Evolutionary conservation across 768 basidiomycete species (phyloP), one percentile per base, ranked within the genome.

Genomic region (Podaxis sp.): DNA sequence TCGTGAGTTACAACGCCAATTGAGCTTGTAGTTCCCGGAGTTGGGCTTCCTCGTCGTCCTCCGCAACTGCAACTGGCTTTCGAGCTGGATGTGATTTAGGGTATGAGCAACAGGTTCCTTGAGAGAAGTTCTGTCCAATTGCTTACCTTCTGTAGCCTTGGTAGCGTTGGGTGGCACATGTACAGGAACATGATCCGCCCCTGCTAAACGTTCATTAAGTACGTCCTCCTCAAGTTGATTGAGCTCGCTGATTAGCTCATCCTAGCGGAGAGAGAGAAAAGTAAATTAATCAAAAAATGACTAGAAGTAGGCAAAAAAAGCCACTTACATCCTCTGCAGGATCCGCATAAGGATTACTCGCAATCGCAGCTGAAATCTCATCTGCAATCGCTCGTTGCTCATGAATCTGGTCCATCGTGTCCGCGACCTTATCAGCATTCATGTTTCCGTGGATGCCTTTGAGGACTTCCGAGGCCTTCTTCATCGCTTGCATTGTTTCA

Each of bases 401-500:
- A 52, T 88, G 84, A 68, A 99, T 91, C 57, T 82, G 79, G 63
- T 87, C 81, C 92, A 99, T 98, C 26, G 90, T 92, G 30, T 84
- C 77, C 69, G 98, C 97, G 62, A 99, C 96, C 75, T 92, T 92
- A 68, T 90, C 88, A 67, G 96, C 84, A 58, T 85, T 97, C 96
- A 97, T 82, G 71, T 87, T 87, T 51, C 88, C 88, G 68, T 99
- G 96, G 59, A 99, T 97, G 53, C 85, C 83, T 76, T 89, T 90
- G 74, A 99, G 84, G 28, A 91, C 97, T 64, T 89, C 87, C 0
- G 95, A 85, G 40, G 92, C 96, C 75, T 92, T 91, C 90, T 95
- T 97, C 93, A 99, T 97, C 28, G 92, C 95, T 22, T 85, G 81
- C 92, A 99, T 94, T 13, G 95, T 98, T 82, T 98, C 95, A 71